These are phyloP conservation scores for Podila horticola DNA, from an alignment of 192 early-diverging fungal species.

Conservation along the genomic window DNA sequence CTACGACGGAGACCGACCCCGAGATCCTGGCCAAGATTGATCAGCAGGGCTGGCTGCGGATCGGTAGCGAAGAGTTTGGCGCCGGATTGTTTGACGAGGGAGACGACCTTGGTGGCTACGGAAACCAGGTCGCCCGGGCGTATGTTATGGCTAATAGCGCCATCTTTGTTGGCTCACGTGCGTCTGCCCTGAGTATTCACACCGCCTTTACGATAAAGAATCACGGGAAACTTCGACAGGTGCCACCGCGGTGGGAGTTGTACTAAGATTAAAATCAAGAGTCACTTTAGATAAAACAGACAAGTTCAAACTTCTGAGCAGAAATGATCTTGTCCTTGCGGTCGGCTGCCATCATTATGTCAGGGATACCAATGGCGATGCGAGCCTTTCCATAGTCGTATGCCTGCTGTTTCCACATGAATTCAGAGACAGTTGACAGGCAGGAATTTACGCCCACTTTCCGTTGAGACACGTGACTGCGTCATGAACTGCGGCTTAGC, in stretches of 20 bases:
- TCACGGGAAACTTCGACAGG: not conserved
- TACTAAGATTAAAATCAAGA: constrained; percentile 3
- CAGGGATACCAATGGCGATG: too few species aligned
- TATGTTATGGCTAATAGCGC: constrained; percentile 42
- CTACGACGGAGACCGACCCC: constrained; percentile 38
- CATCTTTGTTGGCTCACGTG: constrained; percentile 32
- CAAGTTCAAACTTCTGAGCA: constrained; percentile 23
- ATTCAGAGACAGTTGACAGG: too few species aligned
- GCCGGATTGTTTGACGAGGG: constrained; percentile 20
- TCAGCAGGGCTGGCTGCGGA: constrained; percentile 31
- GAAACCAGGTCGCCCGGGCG: not conserved
- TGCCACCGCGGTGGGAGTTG: constrained; percentile 32
- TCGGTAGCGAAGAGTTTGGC: constrained; percentile 13
- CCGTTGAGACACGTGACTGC: too few species aligned
- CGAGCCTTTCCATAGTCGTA: too few species aligned
- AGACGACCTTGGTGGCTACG: constrained; percentile 39
- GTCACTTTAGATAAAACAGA: too few species aligned
- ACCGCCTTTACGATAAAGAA: constrained; percentile 35
- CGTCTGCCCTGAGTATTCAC: constrained; percentile 10
- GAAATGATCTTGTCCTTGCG: constrained; percentile 26
- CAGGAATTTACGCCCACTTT: too few species aligned
- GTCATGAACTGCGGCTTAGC: too few species aligned
- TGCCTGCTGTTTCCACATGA: too few species aligned
- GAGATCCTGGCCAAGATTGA: constrained; percentile 27
- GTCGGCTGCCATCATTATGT: not conserved